phyloP scores from a whole-genome alignment of 306 rosid species.

The Lotus japonicus region DNA sequence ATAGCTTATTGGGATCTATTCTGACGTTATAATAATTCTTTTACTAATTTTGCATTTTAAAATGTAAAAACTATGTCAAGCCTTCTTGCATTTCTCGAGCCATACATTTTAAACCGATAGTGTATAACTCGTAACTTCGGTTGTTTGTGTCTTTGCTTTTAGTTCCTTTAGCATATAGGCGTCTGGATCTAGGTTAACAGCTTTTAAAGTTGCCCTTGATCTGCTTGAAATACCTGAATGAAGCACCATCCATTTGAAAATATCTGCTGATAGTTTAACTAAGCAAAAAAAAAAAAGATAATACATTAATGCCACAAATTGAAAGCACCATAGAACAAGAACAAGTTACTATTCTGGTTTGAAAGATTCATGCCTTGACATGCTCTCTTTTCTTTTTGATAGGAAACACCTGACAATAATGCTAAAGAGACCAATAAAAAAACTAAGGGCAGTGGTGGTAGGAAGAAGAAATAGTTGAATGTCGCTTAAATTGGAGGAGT shows the following conservation, averaged over 20 bases:
- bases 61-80: not conserved
- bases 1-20: not conserved
- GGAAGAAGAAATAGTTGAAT: slow-evolving; percentile 51
- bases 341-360: not conserved
- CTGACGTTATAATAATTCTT: slow-evolving; percentile 1
- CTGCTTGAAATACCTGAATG: not conserved
- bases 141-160: not conserved
- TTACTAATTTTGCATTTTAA: slow-evolving; percentile 9
- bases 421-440: slow-evolving; percentile 52
- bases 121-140: not conserved
- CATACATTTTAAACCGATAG: not conserved
- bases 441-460: slow-evolving; percentile 46
- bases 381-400: slow-evolving; percentile 14
- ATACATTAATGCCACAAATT: not conserved
- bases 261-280: not conserved
- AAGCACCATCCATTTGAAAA: not conserved
- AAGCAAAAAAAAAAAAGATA: not conserved
- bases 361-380: not conserved
- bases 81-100: not conserved
- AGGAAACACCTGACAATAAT: slow-evolving; percentile 52
- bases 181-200: no score
- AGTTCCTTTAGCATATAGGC: no score
- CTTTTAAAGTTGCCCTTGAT: not conserved
- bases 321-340: not conserved
- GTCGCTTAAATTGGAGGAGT: not conserved